Conservation (phyloP, 2,329 filamentous ascomycete genomes). For the Claviceps humidiphila region DNA sequence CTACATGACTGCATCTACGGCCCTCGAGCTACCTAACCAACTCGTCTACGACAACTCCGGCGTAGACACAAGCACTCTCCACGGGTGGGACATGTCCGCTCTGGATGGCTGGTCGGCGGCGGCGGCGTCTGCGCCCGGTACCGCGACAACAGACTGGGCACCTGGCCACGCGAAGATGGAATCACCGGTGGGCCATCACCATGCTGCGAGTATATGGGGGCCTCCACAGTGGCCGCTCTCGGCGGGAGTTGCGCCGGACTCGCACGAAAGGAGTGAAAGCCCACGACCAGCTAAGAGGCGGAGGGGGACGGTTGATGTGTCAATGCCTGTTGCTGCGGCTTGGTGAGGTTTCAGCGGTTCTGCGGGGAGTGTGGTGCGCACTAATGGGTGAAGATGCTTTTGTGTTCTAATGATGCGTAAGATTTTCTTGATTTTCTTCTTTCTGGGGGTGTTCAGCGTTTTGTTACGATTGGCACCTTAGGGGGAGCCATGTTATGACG, state of each 20-base stretch:
- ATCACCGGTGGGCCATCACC: constrained; percentile 7
- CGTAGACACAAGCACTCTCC: constrained; percentile 17
- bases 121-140: constrained; percentile 10
- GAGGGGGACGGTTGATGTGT: constrained; percentile 19
- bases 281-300: constrained; percentile 25
- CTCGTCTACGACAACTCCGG: constrained; percentile 22
- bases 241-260: constrained; percentile 13
- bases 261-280: constrained; percentile 19
- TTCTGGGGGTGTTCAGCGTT: too few relatives aligned
- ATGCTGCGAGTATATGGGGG: constrained; percentile 22
- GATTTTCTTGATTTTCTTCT: too few relatives aligned
- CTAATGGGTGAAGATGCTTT: too few relatives aligned
- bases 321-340: constrained; percentile 20
- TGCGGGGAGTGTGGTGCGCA: too few relatives aligned
- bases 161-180: constrained; percentile 18
- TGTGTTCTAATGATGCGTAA: too few relatives aligned
- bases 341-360: constrained; percentile 13
- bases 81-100: constrained; percentile 25
- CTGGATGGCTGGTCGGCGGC: constrained; percentile 20
- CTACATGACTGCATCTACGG: constrained; percentile 17
- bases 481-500: too few relatives aligned
- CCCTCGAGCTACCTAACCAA: constrained; percentile 19
- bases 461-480: too few relatives aligned
- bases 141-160: constrained; percentile 21
- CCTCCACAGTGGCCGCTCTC: constrained; percentile 21